Percentiles rank a stretch among this genome's conserved stretches.
These are phyloP conservation scores for Schrenkiella parvula DNA, from an alignment of 345 rosid species.

Conservation along the genomic window DNA sequence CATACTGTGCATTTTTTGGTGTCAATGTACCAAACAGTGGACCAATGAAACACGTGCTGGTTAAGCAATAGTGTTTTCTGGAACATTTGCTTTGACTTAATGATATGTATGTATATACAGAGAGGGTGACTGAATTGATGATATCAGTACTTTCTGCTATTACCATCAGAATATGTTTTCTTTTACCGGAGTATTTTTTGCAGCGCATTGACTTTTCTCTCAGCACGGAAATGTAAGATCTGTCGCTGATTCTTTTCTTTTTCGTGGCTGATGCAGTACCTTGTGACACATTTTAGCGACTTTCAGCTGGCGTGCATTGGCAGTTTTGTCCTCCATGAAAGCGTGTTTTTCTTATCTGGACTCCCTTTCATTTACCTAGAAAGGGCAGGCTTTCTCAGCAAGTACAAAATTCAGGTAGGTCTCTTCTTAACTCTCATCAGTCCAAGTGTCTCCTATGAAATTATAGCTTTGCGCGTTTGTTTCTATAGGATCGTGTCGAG, in stretches of 20 bases:
- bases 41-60: background rate
- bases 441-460: background rate
- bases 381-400: constrained; percentile 83
- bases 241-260: constrained; percentile 12
- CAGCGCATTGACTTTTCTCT: background rate
- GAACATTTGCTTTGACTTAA: background rate
- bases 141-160: background rate
- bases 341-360: constrained; percentile 91
- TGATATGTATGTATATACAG: background rate
- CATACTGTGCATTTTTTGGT: background rate
- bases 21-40: background rate
- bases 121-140: background rate
- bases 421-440: background rate
- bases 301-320: constrained; percentile 93
- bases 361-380: constrained; percentile 90
- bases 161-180: background rate
- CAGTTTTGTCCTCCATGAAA: constrained; percentile 91
- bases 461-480: background rate
- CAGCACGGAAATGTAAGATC: background rate
- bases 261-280: constrained; percentile 53
- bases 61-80: background rate
- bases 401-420: constrained; percentile 91
- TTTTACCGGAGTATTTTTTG: background rate
- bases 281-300: constrained; percentile 79
- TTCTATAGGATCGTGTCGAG: background rate